Base-by-base conservation (phyloP, 2,329 filamentous ascomycete species). In the Exophiala bonariae region DNA sequence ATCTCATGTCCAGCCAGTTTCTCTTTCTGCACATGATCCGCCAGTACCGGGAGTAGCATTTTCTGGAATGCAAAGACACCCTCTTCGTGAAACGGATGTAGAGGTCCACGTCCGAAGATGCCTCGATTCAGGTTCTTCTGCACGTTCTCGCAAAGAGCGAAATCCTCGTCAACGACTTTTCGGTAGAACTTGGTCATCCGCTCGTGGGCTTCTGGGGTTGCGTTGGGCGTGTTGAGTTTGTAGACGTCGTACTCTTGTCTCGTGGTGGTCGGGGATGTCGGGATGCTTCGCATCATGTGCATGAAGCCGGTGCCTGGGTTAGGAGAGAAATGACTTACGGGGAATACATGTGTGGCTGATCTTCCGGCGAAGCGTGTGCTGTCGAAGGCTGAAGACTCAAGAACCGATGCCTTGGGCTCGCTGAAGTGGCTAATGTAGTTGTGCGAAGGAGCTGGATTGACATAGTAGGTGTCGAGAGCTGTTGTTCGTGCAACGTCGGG, bases 161-260 rank as follows among this genome's bases (percentile, higher is more conserved):
- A 83, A 66, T 85, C 81, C 63, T 85, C 82, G 2, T 74, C 72
- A 76, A 84, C 80, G 63, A 85, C 76, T 31, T 79, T 77, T 64
- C 80, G 80, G 69, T 83, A 85, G 59, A 83, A 80, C 30, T 76
- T 66, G 60, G 72, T 76, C 63, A 84, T 80, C 38, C 71, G 65
- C 11, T 72, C 64, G 60, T 84, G 85, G 49, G 82, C 76, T 19
- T 76, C 75, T 13, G 83, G 76, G n/a, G 71, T 72, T 3, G 80
- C 76, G 60, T 78, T 65, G 64, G 63, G 43, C 30, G 47, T 66
- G 61, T 79, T 80, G 72, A 84, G 79, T 50, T 79, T 73, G 70
- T 75, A 85, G 40, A 85, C 76, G 60, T 85, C 79, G 63, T 84
- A 84, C 46, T 72, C 71, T 76, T 85, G 83, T 31, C 69, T 66